Base-by-base conservation (phyloP, 2,329 filamentous ascomycete species). In the Alternaria panax region DNA sequence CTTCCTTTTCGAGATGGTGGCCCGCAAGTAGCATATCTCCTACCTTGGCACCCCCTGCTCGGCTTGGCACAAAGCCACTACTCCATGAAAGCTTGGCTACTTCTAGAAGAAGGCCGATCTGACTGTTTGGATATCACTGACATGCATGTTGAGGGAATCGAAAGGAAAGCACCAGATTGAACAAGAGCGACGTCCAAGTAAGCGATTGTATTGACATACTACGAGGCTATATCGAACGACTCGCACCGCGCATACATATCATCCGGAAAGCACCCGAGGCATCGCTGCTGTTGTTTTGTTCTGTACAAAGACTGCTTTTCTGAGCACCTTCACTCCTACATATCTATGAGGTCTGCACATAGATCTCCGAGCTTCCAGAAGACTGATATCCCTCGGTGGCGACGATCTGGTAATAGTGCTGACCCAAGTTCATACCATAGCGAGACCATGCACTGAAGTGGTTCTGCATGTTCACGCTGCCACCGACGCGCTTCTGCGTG, bases 351-450 rank as follows among this genome's bases (percentile, higher is more conserved):
- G 57, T 59, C 34, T 59, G 57, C 46, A 59, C 57, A 12, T 56
- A 59, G 32, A 59, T 59, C 30, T 56, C 53, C 16, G 57, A 56
- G 53, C 45, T 59, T 1, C 84, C 83, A 60, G 75, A 78, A 71
- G 81, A 83, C 64, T 77, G 74, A 75, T 84, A 85, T 4, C 82
- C 84, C 74, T 86, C 84, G 2, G 81, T 82, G 18, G 84, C 84
- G 28, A 85, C 75, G 56, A 86, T 84, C 55, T 61, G 59, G 54
- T 61, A 61, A 45, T 61, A 58, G 22, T 54, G 59, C 14, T 50
- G 55, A 34, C 9, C 72, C 62, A 40, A 71, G 54, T 57, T 62
- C 62, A 71, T 60, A 14, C 71, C 71, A 27, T 63, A 51, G 4
- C 57, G 62, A 5, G 59, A 54, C 73, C 73, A 75, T 14, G 63